Evolutionary conservation across 768 basidiomycete genomes (phyloP).

Genomic region (Rubroboletus pulcherrimus): DNA sequence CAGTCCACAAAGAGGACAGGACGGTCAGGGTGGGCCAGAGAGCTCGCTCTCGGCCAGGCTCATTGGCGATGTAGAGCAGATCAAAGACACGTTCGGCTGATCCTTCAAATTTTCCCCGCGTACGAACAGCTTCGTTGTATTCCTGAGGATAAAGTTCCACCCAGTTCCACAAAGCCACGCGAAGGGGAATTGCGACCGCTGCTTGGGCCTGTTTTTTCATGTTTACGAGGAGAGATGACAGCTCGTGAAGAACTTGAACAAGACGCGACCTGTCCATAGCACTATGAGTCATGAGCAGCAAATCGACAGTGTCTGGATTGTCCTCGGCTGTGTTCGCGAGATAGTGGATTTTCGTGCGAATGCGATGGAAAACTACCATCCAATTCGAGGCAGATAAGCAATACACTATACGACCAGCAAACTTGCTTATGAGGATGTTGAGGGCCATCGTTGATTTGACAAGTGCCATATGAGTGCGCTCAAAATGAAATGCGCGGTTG

Average conservation of each 20-base stretch:
- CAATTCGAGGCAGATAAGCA: slow-evolving; percentile 88
- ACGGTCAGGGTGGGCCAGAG: slow-evolving; percentile 81
- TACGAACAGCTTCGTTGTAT: slow-evolving; percentile 67
- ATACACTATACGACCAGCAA: slow-evolving; percentile 75
- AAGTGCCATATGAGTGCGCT: slow-evolving; percentile 60
- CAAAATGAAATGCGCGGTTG: slow-evolving; percentile 40
- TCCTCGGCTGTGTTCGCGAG: slow-evolving; percentile 54
- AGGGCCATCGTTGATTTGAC: slow-evolving; percentile 53
- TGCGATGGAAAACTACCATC: slow-evolving; percentile 66
- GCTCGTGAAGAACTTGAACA: slow-evolving; percentile 68
- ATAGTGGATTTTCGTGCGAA: slow-evolving; percentile 64
- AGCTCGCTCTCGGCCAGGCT: slow-evolving; percentile 44
- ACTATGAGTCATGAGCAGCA: slow-evolving; percentile 75
- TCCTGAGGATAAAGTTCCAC: slow-evolving; percentile 74
- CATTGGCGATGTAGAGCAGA: slow-evolving; percentile 53
- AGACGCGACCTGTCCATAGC: slow-evolving; percentile 69
- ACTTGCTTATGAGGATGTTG: slow-evolving; percentile 62
- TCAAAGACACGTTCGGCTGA: slow-evolving; percentile 87
- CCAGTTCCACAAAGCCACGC: slow-evolving; percentile 88
- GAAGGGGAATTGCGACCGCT: slow-evolving; percentile 67
- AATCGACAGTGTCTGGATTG: slow-evolving; percentile 65
- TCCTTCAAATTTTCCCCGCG: slow-evolving; percentile 67
- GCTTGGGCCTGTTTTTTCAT: slow-evolving; percentile 73
- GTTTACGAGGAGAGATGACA: slow-evolving; percentile 78
- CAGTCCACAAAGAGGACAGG: slow-evolving; percentile 70